Conservation (phyloP, 768 basidiomycete genomes). For the Saitozyma sp. region DNA sequence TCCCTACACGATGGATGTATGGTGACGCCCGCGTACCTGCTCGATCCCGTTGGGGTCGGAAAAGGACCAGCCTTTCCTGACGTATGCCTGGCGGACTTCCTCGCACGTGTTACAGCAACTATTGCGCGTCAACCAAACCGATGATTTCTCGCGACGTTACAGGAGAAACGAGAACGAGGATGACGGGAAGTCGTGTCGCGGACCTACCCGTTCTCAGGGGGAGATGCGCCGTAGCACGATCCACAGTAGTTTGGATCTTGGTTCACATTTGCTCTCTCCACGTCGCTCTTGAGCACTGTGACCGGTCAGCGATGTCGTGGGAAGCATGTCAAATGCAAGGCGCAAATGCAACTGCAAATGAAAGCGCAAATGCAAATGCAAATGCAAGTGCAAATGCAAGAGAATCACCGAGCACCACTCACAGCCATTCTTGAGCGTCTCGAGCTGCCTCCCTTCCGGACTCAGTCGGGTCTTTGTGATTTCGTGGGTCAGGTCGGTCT, state of each 20-base stretch:
- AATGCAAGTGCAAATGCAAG: too few relatives aligned
- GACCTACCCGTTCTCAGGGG: slow-evolving; percentile 43
- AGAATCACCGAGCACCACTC: slow-evolving; percentile 5
- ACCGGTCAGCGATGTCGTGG: slow-evolving; percentile 10
- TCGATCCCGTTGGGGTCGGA: slow-evolving; percentile 84
- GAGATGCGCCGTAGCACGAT: slow-evolving; percentile 84
- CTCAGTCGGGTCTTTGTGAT: slow-evolving; percentile 79
- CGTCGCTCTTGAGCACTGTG: slow-evolving; percentile 77
- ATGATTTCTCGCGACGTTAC: neutral
- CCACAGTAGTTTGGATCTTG: slow-evolving; percentile 71
- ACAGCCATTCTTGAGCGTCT: slow-evolving; percentile 40
- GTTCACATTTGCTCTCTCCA: slow-evolving; percentile 59
- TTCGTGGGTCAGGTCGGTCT: slow-evolving; percentile 82
- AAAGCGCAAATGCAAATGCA: too few relatives aligned
- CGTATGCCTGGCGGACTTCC: slow-evolving; percentile 84
- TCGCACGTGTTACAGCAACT: slow-evolving; percentile 98
- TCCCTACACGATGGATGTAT: neutral
- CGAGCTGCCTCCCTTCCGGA: slow-evolving; percentile 61
- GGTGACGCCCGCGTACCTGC: slow-evolving; percentile 62
- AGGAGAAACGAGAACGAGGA: neutral
- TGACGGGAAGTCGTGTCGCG: neutral
- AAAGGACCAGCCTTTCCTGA: slow-evolving; percentile 94
- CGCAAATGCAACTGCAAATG: too few relatives aligned
- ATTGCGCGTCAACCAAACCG: slow-evolving; percentile 40
- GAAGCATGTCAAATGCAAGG: neutral